Evolutionary conservation across 805 yeast species (phyloP), one percentile per base, ranked within the genome.

Genomic region (Candida schatavii): DNA sequence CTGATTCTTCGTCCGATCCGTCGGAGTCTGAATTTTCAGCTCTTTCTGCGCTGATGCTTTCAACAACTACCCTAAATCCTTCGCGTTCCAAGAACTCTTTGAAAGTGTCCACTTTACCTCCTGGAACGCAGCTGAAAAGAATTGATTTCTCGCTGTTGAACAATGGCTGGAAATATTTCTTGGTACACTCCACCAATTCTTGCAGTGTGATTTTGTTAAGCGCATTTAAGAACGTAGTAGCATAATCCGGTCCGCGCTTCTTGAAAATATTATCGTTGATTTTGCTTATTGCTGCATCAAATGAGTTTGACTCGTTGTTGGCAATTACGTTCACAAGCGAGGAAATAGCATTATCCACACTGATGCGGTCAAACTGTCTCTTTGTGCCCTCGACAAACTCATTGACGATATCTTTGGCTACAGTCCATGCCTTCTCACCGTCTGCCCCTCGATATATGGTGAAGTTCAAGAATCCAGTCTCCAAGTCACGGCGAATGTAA

Each of bases 391-490:
- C 51, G 1, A 82, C 83, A 52, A 73, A 78, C 29, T 77, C 82
- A 2, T 68, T 64, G 6, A 89, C 83, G 39, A 88, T 82, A 28
- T 75, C 64, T 48, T 78, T 78, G 3, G 88, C 89, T 20, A 78
- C 83, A 21, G 64, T 59, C 64, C 77, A 77, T 5, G 85, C 83
- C 47, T 80, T 78, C 41, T 77, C 70, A 1, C 86, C 80, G 60
- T 93, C 97, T 1, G 96, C 78, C 11, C 95, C 96, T 47, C 97
- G 76, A 54, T 87, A 86, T 15, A 91, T 74, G 35, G 72, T 74
- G 53, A 83, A 87, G 3, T 73, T 70, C 47, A 91, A 61, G 40
- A 74, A 77, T 3, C 95, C 91, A 31, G 77, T 65, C 50, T 88
- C 96, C 10, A 77, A 56, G 46, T 75, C 74, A 37, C 78, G 71